phyloP scores from a whole-genome alignment of 176 grass and related monocot species.

The Oryza nivara region DNA sequence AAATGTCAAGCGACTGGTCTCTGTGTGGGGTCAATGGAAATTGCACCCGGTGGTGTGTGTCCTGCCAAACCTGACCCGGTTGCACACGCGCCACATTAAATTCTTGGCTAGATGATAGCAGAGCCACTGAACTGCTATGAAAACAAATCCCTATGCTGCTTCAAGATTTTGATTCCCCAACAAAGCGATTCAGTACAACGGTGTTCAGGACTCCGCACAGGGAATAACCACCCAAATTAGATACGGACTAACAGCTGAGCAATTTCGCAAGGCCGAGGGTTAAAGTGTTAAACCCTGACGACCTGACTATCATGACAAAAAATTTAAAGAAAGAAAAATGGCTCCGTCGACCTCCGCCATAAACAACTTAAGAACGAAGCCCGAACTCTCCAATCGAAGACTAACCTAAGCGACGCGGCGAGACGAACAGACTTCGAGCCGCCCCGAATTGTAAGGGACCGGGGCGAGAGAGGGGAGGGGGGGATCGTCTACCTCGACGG shows the following conservation, averaged over 20 bases:
- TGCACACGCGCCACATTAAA: not conserved
- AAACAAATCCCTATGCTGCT: not conserved
- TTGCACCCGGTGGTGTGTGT: not conserved
- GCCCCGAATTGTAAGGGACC: not conserved
- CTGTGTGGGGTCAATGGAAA: not conserved
- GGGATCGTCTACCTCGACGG: constrained; percentile 54
- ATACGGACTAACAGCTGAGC: not conserved
- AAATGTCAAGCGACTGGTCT: not conserved
- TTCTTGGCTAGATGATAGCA: not conserved
- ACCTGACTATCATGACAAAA: not conserved
- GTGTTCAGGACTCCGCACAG: not conserved
- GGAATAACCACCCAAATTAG: not conserved
- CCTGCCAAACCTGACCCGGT: not conserved
- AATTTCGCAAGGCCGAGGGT: not conserved
- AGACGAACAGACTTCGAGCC: not conserved
- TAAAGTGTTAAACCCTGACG: constrained; percentile 16
- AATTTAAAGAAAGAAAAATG: not conserved
- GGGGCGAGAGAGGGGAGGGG: not conserved
- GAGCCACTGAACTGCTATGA: not conserved
- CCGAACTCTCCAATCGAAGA: not conserved
- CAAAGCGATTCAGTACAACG: not conserved
- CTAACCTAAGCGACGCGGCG: not conserved
- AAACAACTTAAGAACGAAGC: not conserved
- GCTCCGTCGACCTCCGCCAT: not conserved
- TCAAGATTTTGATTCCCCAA: constrained; percentile 10